phyloP scores from a whole-genome alignment of 1,284 basidiomycete genomes.

The Retiboletus fuscus region DNA sequence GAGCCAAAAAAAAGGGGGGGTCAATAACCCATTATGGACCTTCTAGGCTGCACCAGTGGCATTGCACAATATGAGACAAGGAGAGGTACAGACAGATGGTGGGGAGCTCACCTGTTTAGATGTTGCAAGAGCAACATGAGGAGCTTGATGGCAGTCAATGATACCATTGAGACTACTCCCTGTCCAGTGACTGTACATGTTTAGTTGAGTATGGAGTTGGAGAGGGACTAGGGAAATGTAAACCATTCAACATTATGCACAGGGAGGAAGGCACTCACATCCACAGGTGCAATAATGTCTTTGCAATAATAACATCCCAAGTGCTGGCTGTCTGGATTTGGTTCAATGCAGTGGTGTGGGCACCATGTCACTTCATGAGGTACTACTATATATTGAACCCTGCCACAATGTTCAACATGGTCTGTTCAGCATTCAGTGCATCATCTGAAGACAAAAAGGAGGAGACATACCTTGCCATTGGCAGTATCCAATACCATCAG shows the following conservation, averaged over 20 bases:
- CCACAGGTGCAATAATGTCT: conserved; percentile 95
- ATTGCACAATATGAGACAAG: background rate
- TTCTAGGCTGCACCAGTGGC: too few relatives aligned
- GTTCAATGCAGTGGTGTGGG: conserved; percentile 53
- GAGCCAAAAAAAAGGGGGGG: too few relatives aligned
- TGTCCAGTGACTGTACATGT: conserved; percentile 99
- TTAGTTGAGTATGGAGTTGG: conserved; percentile 95
- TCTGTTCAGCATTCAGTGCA: conserved; percentile 54
- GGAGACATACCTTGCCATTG: conserved; percentile 77
- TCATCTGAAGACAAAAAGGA: background rate
- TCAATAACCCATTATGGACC: too few relatives aligned
- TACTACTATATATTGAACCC: conserved; percentile 98
- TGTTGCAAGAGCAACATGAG: conserved; percentile 92
- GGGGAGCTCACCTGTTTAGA: conserved; percentile 75
- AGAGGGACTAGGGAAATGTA: conserved; percentile 74
- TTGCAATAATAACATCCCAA: conserved; percentile 99
- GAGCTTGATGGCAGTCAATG: conserved; percentile 92
- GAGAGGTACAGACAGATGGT: background rate
- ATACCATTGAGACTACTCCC: conserved; percentile 92
- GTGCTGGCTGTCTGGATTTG: conserved; percentile 50
- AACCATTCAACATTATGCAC: background rate
- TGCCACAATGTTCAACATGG: conserved; percentile 94
- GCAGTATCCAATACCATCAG: conserved; percentile 89
- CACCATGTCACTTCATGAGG: conserved; percentile 89
- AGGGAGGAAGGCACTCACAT: conserved; percentile 65